Evolutionary conservation across 352 stramenopile genomes (phyloP).

Genomic region (Elongisporangium senticosum): DNA sequence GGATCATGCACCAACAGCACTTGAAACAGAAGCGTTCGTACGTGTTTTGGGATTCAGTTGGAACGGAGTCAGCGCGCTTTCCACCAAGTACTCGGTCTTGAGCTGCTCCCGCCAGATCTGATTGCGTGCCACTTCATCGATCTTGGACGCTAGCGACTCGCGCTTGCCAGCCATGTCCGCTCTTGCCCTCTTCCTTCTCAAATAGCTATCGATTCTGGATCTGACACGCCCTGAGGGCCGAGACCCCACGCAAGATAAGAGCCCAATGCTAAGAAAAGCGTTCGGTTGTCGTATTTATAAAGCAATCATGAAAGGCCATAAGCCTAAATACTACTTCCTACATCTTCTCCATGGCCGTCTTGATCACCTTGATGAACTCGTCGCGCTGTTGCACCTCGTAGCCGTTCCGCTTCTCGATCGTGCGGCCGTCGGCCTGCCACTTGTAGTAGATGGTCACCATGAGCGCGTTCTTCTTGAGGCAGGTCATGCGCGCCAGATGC

Average conservation of each 20-base stretch:
- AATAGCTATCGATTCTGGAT: not conserved
- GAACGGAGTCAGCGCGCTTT: constrained; percentile 69
- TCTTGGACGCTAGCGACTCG: constrained; percentile 73
- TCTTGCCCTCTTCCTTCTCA: not conserved
- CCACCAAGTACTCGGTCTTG: constrained; percentile 76
- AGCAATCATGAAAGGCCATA: not conserved
- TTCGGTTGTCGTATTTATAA: not conserved
- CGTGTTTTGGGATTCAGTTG: constrained; percentile 80
- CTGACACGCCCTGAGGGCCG: not conserved
- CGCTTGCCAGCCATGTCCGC: constrained; percentile 23
- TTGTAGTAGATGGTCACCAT: constrained; percentile 88
- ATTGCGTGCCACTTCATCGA: constrained; percentile 79
- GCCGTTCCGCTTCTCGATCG: constrained; percentile 60
- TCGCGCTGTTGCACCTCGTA: constrained; percentile 86
- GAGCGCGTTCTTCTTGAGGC: constrained; percentile 84
- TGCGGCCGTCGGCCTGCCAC: constrained; percentile 41
- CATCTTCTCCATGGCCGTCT: constrained; percentile 78
- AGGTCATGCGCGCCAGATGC: constrained; percentile 81
- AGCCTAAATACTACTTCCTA: constrained; percentile 12
- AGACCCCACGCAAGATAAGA: not conserved
- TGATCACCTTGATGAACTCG: constrained; percentile 83
- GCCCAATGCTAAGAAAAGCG: not conserved
- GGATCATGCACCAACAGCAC: not conserved
- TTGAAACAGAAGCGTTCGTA: constrained; percentile 16
- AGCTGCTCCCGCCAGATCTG: constrained; percentile 88